Percentiles rank a stretch among this genome's conserved stretches.
Conservation (phyloP, 768 basidiomycete genomes). For the Termitomyces titanicus region DNA sequence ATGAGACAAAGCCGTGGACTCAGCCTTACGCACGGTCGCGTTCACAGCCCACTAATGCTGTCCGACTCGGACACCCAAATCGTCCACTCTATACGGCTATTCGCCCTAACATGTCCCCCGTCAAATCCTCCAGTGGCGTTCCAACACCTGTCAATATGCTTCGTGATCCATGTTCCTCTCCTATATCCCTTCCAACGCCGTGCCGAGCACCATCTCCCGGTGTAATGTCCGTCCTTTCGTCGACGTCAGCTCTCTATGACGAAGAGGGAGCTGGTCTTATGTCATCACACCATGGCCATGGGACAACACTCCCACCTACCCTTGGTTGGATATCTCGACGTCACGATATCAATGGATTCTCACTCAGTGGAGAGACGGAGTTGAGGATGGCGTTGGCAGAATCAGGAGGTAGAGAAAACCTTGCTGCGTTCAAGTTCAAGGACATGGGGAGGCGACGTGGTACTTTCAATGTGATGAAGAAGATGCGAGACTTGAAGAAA, state of each 20-base stretch:
- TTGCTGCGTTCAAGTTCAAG: constrained; percentile 16
- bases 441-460: constrained; percentile 14
- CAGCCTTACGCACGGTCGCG: constrained; percentile 16
- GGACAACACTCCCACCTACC: constrained; percentile 21
- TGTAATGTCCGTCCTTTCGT: constrained; percentile 14
- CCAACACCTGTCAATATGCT: not conserved
- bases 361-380: constrained; percentile 59
- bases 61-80: constrained; percentile 47
- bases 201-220: constrained; percentile 14
- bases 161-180: not conserved
- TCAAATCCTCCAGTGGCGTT: not conserved
- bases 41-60: constrained; percentile 23
- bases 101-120: constrained; percentile 24
- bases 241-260: constrained; percentile 8
- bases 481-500: constrained; percentile 11
- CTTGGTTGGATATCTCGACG: constrained; percentile 10
- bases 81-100: constrained; percentile 56
- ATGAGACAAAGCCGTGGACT: constrained; percentile 1
- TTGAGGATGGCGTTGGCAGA: constrained; percentile 51
- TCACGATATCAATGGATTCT: constrained; percentile 34
- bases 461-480: constrained; percentile 6
- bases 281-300: not conserved
- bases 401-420: constrained; percentile 19
- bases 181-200: constrained; percentile 12
- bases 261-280: not conserved